These are phyloP conservation scores for Fusarium keratoplasticum DNA, from an alignment of 2,329 filamentous ascomycete genomes.

Conservation along the genomic window DNA sequence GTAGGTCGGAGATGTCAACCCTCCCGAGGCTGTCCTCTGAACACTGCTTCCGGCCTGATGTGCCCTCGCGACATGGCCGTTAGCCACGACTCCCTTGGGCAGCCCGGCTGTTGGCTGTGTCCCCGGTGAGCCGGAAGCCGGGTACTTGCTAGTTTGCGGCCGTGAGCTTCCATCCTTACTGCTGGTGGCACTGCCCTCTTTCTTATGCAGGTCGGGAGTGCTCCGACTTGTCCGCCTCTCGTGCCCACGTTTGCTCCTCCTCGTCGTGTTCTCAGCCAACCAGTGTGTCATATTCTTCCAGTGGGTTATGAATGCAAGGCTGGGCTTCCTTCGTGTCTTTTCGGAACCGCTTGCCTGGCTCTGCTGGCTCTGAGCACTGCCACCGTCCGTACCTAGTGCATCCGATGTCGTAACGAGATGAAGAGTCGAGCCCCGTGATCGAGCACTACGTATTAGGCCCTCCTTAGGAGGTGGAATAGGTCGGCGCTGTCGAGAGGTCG, in stretches of 20 bases:
- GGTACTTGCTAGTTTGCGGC: slow-evolving; percentile 70
- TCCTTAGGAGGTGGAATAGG: slow-evolving; percentile 90
- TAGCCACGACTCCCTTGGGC: slow-evolving; percentile 64
- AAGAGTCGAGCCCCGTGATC: slow-evolving; percentile 84
- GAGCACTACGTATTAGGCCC: slow-evolving; percentile 72
- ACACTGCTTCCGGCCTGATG: slow-evolving; percentile 29
- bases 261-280: slow-evolving; percentile 70
- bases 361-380: slow-evolving; percentile 34
- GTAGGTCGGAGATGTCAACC: slow-evolving; percentile 45
- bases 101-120: slow-evolving; percentile 56
- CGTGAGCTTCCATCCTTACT: slow-evolving; percentile 67
- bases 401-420: slow-evolving; percentile 81
- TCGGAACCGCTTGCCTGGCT: slow-evolving; percentile 49
- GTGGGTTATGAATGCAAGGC: slow-evolving; percentile 68
- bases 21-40: slow-evolving; percentile 38
- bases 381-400: slow-evolving; percentile 53
- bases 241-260: slow-evolving; percentile 58
- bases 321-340: slow-evolving; percentile 67
- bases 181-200: slow-evolving; percentile 58
- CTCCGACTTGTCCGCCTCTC: slow-evolving; percentile 67
- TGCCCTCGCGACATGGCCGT: slow-evolving; percentile 57
- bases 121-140: slow-evolving; percentile 53
- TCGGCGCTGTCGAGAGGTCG: slow-evolving; percentile 80
- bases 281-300: slow-evolving; percentile 75
- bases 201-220: slow-evolving; percentile 67